phyloP scores from a whole-genome alignment of 129 eudicot genomes.

The Chrysanthemum makinoi region DNA sequence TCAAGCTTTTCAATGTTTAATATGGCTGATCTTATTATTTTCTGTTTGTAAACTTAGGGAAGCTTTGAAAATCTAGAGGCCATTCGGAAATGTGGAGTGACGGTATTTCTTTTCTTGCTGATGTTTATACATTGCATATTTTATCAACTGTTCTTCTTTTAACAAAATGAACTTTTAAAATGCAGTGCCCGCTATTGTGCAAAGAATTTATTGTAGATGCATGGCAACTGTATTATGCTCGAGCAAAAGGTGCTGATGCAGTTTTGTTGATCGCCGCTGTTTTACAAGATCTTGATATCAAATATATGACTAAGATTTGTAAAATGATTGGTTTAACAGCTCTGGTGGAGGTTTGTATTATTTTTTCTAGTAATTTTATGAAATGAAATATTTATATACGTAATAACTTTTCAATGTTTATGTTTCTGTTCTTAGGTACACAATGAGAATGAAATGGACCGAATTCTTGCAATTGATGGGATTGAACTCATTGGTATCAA shows the following conservation, averaged over 20 bases:
- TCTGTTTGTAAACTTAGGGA: constrained; percentile 53
- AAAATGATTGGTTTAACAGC: constrained; percentile 72
- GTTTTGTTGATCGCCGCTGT: constrained; percentile 80
- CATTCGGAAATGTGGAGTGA: constrained; percentile 75
- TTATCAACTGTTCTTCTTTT: background rate
- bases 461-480: constrained; percentile 79
- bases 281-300: constrained; percentile 79
- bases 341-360: constrained; percentile 71
- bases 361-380: too few species aligned
- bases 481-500: constrained; percentile 87
- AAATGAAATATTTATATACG: background rate
- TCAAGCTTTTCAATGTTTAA: constrained; percentile 1
- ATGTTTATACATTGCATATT: background rate
- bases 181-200: constrained; percentile 97
- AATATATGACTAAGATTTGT: constrained; percentile 75
- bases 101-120: constrained; percentile 35
- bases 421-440: constrained; percentile 53
- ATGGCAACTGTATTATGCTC: constrained; percentile 94
- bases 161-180: background rate
- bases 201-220: constrained; percentile 94
- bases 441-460: constrained; percentile 95
- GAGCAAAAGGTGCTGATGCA: constrained; percentile 95
- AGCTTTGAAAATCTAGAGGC: constrained; percentile 82
- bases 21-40: background rate
- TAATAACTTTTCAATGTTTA: background rate